A percentile compares a stretch with the other conserved stretches of the same genome.
Evolutionary conservation across 768 basidiomycete genomes (phyloP).

Genomic region (Russula virescens): DNA sequence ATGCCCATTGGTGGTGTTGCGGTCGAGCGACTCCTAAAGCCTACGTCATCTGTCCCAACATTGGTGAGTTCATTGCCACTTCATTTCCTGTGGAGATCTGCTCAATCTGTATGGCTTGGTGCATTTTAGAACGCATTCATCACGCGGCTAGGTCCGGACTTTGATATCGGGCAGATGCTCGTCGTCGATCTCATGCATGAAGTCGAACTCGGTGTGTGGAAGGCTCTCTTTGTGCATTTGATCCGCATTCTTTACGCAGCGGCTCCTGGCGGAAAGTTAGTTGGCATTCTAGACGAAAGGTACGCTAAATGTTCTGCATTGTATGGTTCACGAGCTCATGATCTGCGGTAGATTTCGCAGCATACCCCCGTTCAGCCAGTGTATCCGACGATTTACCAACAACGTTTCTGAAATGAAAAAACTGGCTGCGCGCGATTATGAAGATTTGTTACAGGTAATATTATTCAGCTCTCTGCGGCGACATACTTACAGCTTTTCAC

Average conservation of each 20-base stretch:
- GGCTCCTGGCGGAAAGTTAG: no score
- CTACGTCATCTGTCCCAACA: neutral
- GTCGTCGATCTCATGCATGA: neutral
- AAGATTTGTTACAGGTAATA: neutral
- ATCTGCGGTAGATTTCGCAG: neutral
- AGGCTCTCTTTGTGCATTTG: neutral
- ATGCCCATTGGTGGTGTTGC: neutral
- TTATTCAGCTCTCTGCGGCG: no score
- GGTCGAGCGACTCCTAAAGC: neutral
- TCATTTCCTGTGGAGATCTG: no score
- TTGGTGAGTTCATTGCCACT: neutral
- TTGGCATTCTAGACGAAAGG: neutral
- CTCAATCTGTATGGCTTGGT: neutral
- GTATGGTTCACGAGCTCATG: no score
- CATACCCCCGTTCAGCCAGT: neutral
- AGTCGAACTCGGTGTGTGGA: neutral
- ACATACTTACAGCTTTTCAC: no score
- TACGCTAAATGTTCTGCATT: neutral
- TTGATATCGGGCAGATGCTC: neutral
- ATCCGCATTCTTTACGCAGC: neutral
- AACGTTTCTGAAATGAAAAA: neutral
- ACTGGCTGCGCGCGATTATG: neutral
- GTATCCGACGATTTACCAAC: neutral
- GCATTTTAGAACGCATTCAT: neutral
- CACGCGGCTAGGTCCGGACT: neutral